Conservation (phyloP, 306 rosid species). For the Vigna unguiculata region DNA sequence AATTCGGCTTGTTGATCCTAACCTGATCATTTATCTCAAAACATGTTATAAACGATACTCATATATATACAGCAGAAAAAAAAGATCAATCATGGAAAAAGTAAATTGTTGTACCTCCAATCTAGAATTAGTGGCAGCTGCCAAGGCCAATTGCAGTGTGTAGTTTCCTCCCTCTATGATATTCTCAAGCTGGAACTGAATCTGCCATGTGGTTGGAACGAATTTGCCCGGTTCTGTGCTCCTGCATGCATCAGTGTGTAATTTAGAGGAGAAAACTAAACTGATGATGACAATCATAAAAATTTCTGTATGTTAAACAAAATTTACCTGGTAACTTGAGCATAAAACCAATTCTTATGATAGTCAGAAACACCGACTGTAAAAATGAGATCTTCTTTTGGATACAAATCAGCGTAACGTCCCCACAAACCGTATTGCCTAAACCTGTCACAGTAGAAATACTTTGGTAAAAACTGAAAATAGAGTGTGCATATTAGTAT, state of each 20-base stretch:
- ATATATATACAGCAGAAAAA: not conserved
- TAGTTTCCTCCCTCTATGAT: constrained; percentile 44
- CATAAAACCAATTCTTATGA: constrained; percentile 63
- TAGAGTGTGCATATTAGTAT: too few relatives aligned
- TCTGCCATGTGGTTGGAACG: constrained; percentile 73
- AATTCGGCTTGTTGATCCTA: constrained; percentile 51
- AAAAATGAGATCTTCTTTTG: constrained; percentile 57
- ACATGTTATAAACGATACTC: not conserved
- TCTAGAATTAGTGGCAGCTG: constrained; percentile 44
- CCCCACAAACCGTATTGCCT: constrained; percentile 81
- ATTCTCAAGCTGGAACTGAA: constrained; percentile 54
- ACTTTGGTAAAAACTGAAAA: not conserved
- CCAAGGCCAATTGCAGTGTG: constrained; percentile 81
- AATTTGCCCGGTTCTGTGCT: constrained; percentile 5
- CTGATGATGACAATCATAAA: not conserved
- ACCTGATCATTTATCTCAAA: constrained; percentile 51
- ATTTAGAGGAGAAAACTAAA: not conserved
- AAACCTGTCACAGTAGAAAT: constrained; percentile 46
- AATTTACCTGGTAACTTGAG: constrained; percentile 61
- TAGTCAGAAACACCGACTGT: constrained; percentile 43
- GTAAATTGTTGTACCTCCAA: not conserved
- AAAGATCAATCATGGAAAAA: not conserved
- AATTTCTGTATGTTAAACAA: not conserved
- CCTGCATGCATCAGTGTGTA: constrained; percentile 43
- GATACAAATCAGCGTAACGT: constrained; percentile 63